These are phyloP conservation scores for Wallacemonas sp. DNA, from an alignment of 208 protist species.

Conservation along the genomic window DNA sequence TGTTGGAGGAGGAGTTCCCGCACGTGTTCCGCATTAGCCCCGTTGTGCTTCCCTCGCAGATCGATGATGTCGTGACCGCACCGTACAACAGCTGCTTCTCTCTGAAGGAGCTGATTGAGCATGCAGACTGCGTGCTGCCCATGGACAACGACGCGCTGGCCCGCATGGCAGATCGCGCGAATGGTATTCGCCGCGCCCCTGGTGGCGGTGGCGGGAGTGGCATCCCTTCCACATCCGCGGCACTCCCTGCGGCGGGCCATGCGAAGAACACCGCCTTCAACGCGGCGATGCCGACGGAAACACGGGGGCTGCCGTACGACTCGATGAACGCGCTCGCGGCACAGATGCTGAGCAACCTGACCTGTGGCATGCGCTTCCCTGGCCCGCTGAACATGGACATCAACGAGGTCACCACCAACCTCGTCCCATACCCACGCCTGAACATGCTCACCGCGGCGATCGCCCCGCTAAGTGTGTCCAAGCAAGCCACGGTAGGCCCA, in stretches of 20 bases:
- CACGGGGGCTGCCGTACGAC: slow-evolving; percentile 89
- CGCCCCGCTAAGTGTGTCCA: slow-evolving; percentile 82
- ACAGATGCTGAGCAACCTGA: slow-evolving; percentile 94
- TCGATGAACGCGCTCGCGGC: slow-evolving; percentile 96
- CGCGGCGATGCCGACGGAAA: slow-evolving; percentile 71
- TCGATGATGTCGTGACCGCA: slow-evolving; percentile 95
- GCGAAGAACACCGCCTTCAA: slow-evolving; percentile 49
- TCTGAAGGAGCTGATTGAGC: slow-evolving; percentile 90
- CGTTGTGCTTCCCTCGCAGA: slow-evolving; percentile 88
- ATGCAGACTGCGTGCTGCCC: slow-evolving; percentile 94
- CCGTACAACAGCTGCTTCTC: slow-evolving; percentile 96
- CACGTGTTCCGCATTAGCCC: slow-evolving; percentile 88
- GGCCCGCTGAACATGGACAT: slow-evolving; percentile 97
- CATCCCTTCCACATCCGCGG: neutral
- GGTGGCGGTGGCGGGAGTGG: slow-evolving; percentile 15
- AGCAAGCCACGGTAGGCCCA: slow-evolving; percentile 41
- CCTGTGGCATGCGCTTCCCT: slow-evolving; percentile 93
- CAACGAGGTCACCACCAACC: slow-evolving; percentile 97
- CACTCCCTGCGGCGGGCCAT: slow-evolving; percentile 18
- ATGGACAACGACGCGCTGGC: slow-evolving; percentile 94
- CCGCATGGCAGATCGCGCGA: slow-evolving; percentile 78
- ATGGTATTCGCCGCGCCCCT: slow-evolving; percentile 11
- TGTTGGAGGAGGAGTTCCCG: slow-evolving; percentile 94
- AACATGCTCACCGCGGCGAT: slow-evolving; percentile 92
- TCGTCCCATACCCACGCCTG: slow-evolving; percentile 95